These are phyloP conservation scores for Magnolia kwangsiensis DNA, from an alignment of 164 flowering plant genomes.

Conservation along the genomic window DNA sequence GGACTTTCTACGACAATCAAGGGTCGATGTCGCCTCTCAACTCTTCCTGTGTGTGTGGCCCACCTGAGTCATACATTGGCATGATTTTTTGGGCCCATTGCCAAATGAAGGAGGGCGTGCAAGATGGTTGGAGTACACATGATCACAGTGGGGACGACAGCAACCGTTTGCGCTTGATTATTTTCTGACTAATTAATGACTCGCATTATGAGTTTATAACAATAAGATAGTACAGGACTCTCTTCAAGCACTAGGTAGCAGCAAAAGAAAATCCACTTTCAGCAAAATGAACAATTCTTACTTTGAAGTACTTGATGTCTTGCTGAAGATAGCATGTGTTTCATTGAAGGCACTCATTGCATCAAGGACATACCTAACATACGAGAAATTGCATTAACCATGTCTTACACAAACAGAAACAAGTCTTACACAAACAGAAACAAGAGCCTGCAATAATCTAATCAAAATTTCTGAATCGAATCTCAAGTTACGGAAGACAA, in stretches of 20 bases:
- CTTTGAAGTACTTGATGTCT: slow-evolving; percentile 49
- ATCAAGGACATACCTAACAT: slow-evolving; percentile 74
- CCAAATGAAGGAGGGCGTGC: too few relatives aligned
- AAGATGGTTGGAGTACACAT: too few relatives aligned
- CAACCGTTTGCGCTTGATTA: not conserved
- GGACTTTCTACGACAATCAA: too few relatives aligned
- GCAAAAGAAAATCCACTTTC: not conserved
- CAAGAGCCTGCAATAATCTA: not conserved
- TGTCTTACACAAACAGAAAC: not conserved
- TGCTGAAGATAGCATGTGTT: slow-evolving; percentile 32
- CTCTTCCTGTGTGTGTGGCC: too few relatives aligned
- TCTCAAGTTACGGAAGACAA: not conserved
- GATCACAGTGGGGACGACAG: too few relatives aligned
- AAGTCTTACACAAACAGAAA: not conserved
- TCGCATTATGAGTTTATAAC: not conserved
- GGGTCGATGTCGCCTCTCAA: too few relatives aligned
- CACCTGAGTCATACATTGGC: too few relatives aligned
- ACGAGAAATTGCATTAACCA: not conserved
- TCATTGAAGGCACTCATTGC: slow-evolving; percentile 66
- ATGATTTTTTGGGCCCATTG: too few relatives aligned
- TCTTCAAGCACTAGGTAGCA: not conserved
- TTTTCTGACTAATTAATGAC: not conserved
- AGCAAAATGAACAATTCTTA: slow-evolving; percentile 31
- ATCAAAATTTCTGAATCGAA: not conserved
- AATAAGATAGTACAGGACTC: not conserved